These are phyloP conservation scores for Penicillium sp. DNA, from an alignment of 2,329 filamentous ascomycete genomes.

Conservation along the genomic window DNA sequence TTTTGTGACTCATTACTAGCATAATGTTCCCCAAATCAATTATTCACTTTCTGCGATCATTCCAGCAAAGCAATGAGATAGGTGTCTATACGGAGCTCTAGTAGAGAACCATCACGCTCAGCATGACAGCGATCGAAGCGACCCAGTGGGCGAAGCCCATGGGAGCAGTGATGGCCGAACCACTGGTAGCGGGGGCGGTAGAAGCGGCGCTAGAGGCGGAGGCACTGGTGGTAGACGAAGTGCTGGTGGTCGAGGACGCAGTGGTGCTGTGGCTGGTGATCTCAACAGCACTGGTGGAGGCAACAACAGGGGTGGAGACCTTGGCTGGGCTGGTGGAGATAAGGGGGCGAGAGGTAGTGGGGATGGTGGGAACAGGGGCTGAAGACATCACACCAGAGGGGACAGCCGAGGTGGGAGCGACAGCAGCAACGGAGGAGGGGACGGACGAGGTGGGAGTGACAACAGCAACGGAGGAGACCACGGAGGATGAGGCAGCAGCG, in stretches of 20 bases:
- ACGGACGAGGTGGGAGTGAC: no score
- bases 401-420: no score
- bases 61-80: neutral
- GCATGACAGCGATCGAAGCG: neutral
- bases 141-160: neutral
- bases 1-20: neutral
- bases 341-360: conserved; percentile 6
- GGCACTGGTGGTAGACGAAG: neutral
- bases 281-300: conserved; percentile 20
- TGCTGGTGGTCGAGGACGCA: neutral
- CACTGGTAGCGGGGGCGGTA: neutral
- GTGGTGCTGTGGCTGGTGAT: conserved; percentile 13
- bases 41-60: neutral
- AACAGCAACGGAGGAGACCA: neutral
- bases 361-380: neutral
- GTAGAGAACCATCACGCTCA: neutral
- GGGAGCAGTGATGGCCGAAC: neutral
- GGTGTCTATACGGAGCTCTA: neutral
- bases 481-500: conserved; percentile 10
- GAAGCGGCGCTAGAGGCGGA: neutral
- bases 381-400: neutral
- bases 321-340: neutral
- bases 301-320: conserved; percentile 4
- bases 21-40: neutral
- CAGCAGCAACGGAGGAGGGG: neutral